Conservation (phyloP, 1,284 basidiomycete species). For the Trichosporon sp. region DNA sequence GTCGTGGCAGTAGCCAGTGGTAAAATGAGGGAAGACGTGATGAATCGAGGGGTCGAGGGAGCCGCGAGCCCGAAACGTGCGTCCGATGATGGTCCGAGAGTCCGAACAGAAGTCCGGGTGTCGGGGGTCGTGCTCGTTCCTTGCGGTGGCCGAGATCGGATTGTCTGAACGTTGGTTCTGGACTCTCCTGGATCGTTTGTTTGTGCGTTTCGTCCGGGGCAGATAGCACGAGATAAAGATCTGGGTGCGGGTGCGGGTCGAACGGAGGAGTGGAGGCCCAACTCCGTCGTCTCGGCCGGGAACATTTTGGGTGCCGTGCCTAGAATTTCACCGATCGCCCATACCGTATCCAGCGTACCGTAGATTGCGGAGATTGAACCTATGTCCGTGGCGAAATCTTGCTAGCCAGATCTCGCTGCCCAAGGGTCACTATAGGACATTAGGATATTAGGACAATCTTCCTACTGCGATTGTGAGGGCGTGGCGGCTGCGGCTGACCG, state of each 20-base stretch:
- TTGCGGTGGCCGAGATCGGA: not conserved
- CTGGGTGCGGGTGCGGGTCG: not conserved
- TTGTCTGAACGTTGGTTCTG: not conserved
- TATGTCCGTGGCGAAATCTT: not conserved
- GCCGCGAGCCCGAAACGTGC: not conserved
- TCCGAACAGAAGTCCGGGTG: not conserved
- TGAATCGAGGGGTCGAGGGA: not conserved
- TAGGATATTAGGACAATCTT: conserved; percentile 7
- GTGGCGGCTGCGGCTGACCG: not conserved
- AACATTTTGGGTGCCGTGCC: not conserved
- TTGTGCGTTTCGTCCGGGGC: conserved; percentile 1
- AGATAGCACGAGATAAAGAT: conserved; percentile 8
- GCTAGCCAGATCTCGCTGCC: not conserved
- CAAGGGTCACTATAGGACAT: not conserved
- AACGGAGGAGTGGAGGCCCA: not conserved
- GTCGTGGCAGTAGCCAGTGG: not conserved
- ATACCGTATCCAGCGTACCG: not conserved
- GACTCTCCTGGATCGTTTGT: not conserved
- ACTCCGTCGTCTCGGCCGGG: not conserved
- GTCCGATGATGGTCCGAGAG: not conserved
- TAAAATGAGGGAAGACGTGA: not conserved
- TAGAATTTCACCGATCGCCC: conserved; percentile 8
- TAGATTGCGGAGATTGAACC: not conserved
- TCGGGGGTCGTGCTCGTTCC: not conserved
- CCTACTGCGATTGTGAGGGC: not conserved